These are phyloP conservation scores for Dacryopinax spathularia DNA, from an alignment of 768 basidiomycete genomes.

Conservation along the genomic window DNA sequence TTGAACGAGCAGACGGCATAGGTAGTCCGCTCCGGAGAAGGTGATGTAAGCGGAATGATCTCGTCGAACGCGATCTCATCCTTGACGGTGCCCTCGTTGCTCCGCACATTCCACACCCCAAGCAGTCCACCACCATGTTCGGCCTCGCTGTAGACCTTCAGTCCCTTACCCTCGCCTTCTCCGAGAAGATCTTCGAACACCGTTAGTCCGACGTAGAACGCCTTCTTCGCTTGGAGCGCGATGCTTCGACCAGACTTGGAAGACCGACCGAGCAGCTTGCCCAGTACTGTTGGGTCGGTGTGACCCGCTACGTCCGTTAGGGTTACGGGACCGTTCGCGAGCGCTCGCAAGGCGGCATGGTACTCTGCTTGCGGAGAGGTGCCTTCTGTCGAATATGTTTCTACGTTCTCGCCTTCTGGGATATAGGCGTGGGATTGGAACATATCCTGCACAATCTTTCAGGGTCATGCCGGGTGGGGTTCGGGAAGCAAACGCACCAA, in stretches of 20 bases:
- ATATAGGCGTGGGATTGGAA: conserved; percentile 13
- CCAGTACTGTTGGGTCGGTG: conserved; percentile 9
- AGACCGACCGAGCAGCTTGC: conserved; percentile 9
- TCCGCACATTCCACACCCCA: conserved; percentile 11
- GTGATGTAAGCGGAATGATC: background rate
- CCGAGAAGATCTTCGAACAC: conserved; percentile 9
- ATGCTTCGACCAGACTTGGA: conserved; percentile 4
- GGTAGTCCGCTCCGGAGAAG: background rate
- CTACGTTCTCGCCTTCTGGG: background rate
- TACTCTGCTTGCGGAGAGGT: conserved; percentile 6
- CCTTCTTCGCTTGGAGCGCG: conserved; percentile 7
- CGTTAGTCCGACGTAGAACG: conserved; percentile 1
- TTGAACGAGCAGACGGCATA: background rate
- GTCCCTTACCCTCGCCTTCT: conserved; percentile 6
- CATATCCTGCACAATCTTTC: background rate
- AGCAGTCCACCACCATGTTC: conserved; percentile 8
- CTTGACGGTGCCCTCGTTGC: conserved; percentile 7
- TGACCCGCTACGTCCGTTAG: conserved; percentile 11
- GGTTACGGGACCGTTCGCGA: conserved; percentile 10
- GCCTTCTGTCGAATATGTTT: background rate
- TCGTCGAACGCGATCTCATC: background rate
- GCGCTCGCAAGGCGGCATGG: conserved; percentile 10
- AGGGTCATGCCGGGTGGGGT: background rate
- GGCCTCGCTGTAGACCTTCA: conserved; percentile 9
- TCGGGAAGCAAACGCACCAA: background rate